Percentiles rank a stretch among this genome's conserved stretches.
These are phyloP conservation scores for Nakataea oryzae DNA, from an alignment of 2,329 filamentous ascomycete species.

Conservation along the genomic window DNA sequence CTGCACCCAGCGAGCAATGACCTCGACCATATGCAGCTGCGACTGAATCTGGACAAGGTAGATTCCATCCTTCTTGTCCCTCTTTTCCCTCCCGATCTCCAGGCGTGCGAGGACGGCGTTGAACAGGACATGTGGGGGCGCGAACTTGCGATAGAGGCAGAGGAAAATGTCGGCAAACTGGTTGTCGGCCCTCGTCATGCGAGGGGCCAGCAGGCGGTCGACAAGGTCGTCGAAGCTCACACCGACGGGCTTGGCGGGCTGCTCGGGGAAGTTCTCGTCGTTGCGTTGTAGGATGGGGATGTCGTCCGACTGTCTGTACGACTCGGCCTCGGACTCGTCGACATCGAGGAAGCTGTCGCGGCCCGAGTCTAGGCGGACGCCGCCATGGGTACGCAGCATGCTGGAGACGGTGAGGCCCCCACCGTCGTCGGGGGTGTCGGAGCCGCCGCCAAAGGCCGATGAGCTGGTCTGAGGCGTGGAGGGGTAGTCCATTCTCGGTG, in stretches of 20 bases:
- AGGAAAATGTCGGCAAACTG: slow-evolving; percentile 87
- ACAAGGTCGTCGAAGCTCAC: slow-evolving; percentile 63
- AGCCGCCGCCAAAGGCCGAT: slow-evolving; percentile 13
- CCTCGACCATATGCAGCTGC: slow-evolving; percentile 74
- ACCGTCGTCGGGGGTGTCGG: slow-evolving; percentile 27
- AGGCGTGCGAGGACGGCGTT: slow-evolving; percentile 68
- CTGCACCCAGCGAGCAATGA: slow-evolving; percentile 81
- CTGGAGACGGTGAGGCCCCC: slow-evolving; percentile 33
- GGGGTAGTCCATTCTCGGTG: slow-evolving; percentile 29
- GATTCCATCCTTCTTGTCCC: slow-evolving; percentile 40
- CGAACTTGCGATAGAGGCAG: slow-evolving; percentile 89
- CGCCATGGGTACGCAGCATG: slow-evolving; percentile 35
- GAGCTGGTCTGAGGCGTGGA: slow-evolving; percentile 17
- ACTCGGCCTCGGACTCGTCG: slow-evolving; percentile 61
- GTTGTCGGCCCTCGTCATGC: slow-evolving; percentile 74
- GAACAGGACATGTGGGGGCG: slow-evolving; percentile 68
- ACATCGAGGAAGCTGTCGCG: slow-evolving; percentile 53
- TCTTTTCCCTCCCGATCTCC: slow-evolving; percentile 44
- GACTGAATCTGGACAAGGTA: slow-evolving; percentile 51
- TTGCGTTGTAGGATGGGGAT: slow-evolving; percentile 56
- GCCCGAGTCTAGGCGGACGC: slow-evolving; percentile 39
- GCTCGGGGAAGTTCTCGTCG: slow-evolving; percentile 46
- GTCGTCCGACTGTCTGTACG: slow-evolving; percentile 55
- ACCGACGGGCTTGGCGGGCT: slow-evolving; percentile 34
- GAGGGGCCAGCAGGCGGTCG: slow-evolving; percentile 73